Conservation (phyloP, 352 stramenopile species). For the Globisporangium takayamanum region DNA sequence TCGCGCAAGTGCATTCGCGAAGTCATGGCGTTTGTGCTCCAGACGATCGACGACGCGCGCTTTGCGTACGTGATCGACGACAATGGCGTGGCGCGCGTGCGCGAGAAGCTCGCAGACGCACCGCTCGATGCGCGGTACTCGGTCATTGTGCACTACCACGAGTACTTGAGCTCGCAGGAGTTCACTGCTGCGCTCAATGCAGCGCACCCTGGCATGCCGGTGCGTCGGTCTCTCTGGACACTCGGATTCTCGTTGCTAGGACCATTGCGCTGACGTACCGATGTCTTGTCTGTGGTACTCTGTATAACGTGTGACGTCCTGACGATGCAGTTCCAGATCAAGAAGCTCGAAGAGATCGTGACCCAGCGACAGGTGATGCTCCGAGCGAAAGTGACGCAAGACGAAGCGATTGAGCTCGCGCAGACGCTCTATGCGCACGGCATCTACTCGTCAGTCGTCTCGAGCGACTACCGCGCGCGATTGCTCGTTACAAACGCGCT, state of each 20-base stretch:
- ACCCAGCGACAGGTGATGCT: slow-evolving; percentile 71
- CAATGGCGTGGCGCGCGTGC: slow-evolving; percentile 39
- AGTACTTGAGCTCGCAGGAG: slow-evolving; percentile 87
- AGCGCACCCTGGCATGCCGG: slow-evolving; percentile 56
- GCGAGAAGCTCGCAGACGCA: slow-evolving; percentile 44
- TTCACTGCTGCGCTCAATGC: slow-evolving; percentile 70
- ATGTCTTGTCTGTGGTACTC: background rate
- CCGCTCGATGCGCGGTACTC: slow-evolving; percentile 66
- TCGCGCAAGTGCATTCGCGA: slow-evolving; percentile 54
- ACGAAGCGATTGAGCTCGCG: slow-evolving; percentile 72
- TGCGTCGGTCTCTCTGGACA: slow-evolving; percentile 17
- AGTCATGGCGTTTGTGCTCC: slow-evolving; percentile 63
- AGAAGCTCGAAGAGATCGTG: slow-evolving; percentile 75
- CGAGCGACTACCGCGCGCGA: slow-evolving; percentile 68
- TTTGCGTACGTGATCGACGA: slow-evolving; percentile 48
- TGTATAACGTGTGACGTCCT: background rate
- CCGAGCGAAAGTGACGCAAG: slow-evolving; percentile 49
- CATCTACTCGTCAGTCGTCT: slow-evolving; percentile 76
- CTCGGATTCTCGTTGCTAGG: background rate
- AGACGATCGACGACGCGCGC: slow-evolving; percentile 57
- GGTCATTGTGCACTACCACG: slow-evolving; percentile 91
- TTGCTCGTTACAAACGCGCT: slow-evolving; percentile 60
- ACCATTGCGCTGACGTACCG: no score
- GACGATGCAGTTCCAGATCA: slow-evolving; percentile 59
- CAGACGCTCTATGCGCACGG: slow-evolving; percentile 55